Percentiles rank a stretch among this genome's conserved stretches.
phyloP scores from a whole-genome alignment of 495 filamentous ascomycete genomes.

The Podospora conica region DNA sequence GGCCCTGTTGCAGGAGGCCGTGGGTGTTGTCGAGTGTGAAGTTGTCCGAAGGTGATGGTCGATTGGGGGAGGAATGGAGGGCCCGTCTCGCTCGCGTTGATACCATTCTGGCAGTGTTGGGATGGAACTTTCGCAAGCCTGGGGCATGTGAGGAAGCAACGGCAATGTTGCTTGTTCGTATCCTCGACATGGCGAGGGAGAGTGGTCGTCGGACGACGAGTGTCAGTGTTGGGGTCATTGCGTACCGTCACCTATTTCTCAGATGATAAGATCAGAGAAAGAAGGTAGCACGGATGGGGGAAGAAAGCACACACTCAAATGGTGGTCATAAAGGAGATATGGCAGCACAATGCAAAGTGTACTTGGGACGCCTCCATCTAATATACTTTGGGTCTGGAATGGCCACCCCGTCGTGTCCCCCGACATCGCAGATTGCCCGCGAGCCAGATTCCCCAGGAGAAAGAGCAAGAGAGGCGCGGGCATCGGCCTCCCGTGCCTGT shows the following conservation, averaged over 20 bases:
- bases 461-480: background rate
- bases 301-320: background rate
- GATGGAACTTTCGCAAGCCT: background rate
- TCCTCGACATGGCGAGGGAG: background rate
- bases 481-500: conserved; percentile 6
- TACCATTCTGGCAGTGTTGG: background rate
- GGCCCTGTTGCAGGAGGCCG: conserved; percentile 10
- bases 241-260: background rate
- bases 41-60: conserved; percentile 29
- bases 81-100: conserved; percentile 23
- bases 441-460: background rate
- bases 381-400: background rate
- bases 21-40: conserved; percentile 21
- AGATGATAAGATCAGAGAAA: background rate
- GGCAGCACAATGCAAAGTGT: background rate
- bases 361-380: background rate
- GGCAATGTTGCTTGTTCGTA: background rate
- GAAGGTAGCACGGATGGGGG: background rate
- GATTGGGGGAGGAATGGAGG: conserved; percentile 38
- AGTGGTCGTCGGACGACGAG: background rate
- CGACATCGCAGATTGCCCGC: conserved; percentile 15
- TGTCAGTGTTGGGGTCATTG: background rate
- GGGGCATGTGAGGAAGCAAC: background rate
- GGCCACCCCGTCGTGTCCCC: background rate
- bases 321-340: background rate